Base-by-base conservation (phyloP, 805 yeast genomes). In the Candida endomychidarum region DNA sequence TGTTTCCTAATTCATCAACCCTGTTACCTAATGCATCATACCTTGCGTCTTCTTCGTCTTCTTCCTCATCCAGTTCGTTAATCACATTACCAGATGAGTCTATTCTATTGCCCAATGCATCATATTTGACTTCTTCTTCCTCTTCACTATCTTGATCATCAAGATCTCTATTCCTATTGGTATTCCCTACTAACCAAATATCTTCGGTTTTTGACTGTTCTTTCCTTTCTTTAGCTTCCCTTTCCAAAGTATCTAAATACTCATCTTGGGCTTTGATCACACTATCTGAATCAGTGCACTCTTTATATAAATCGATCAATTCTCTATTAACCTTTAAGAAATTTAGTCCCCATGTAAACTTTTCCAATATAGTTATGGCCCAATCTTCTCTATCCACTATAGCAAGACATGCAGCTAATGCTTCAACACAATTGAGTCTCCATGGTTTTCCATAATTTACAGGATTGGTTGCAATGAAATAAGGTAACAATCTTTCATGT, bases 361-460 rank as follows among this genome's bases (percentile, higher is more conserved):
- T 80, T 34, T 78, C 72, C 46, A 93, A 63, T 12, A 91, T 71
- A 45, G 77, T 74, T 15, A 73, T 76, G 0, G 99, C 98, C 95
- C 95, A 88, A 48, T 90, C 97, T 31, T 67, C 66, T 49, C 80
- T 90, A 0, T 97, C 98, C 2, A 89, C 91, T 42, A 93, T 90
- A 1, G 96, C 96, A 56, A 93, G 84, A 54, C 96, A 88, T 0
- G 99, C 98, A 2, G 99, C 99, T 27, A 93, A 66, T 0, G 99
- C 99, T 59, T 93, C 99, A 5, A 88, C 99, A 61, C 99, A 93
- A 62, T 93, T 93, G 42, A 93, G 67, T 52, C 81, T 77, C 98
- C 97, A 90, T 0, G 99, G 97, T 52, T 84, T 75, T 4, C 99
- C 99, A 54, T 93, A 93, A 61, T 93, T 93, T 6, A 95, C 98